These are phyloP conservation scores for Vicia villosa DNA, from an alignment of 306 rosid species.

Conservation along the genomic window DNA sequence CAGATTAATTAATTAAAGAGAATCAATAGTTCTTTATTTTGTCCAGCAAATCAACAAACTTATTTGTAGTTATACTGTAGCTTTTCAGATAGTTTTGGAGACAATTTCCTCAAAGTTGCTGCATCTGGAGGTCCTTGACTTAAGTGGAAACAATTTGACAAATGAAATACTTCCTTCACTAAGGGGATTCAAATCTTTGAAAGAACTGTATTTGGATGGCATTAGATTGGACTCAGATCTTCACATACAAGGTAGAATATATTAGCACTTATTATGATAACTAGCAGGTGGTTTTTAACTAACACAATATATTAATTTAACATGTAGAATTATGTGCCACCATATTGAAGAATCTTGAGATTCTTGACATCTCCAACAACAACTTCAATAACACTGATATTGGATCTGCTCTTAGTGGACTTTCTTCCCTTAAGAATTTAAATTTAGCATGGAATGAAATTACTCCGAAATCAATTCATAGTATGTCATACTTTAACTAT, in stretches of 20 bases:
- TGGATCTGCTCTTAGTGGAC: neutral
- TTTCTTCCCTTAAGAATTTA: slow-evolving; percentile 26
- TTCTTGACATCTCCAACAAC: neutral
- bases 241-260: slow-evolving; percentile 19
- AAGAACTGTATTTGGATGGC: neutral
- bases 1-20: too few species aligned
- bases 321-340: slow-evolving; percentile 2
- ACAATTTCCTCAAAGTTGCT: slow-evolving; percentile 11
- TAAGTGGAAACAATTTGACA: neutral
- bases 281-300: too few species aligned
- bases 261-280: neutral
- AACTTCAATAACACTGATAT: neutral
- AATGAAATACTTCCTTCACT: slow-evolving; percentile 16
- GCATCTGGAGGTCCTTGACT: slow-evolving; percentile 19
- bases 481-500: too few species aligned
- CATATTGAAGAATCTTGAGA: slow-evolving; percentile 23
- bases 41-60: too few species aligned
- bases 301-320: neutral
- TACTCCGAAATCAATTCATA: neutral
- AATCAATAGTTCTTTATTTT: too few species aligned
- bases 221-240: slow-evolving; percentile 20
- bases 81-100: neutral
- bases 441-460: neutral
- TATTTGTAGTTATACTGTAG: neutral
- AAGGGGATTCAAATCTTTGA: slow-evolving; percentile 23